Conservation (phyloP, 2,329 filamentous ascomycete genomes). For the Bipolaris victoriae region DNA sequence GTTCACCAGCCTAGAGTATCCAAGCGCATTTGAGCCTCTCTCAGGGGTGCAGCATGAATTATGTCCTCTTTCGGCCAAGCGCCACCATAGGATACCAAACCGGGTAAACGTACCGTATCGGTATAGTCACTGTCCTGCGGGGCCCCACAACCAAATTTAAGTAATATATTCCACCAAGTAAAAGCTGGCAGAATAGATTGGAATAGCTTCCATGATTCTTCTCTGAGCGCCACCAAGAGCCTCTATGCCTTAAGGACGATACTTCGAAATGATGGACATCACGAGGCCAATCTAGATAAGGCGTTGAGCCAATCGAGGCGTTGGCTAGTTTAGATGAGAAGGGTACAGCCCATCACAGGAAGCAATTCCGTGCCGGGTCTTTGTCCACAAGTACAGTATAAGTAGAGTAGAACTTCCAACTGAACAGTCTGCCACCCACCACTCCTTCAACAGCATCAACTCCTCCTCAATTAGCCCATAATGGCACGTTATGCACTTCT, state of each 20-base stretch:
- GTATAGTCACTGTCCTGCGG: slow-evolving; percentile 7
- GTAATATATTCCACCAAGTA: slow-evolving; percentile 18
- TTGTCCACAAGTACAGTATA: slow-evolving; percentile 8
- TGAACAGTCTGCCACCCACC: background rate
- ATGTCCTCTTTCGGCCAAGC: background rate
- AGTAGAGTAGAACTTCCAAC: slow-evolving; percentile 1
- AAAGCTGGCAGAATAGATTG: slow-evolving; percentile 10
- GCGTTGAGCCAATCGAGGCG: background rate
- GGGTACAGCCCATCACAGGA: background rate
- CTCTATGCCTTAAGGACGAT: background rate
- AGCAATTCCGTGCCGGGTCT: background rate
- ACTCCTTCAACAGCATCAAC: background rate
- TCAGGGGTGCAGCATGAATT: background rate
- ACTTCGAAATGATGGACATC: background rate
- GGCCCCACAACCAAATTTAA: slow-evolving; percentile 19
- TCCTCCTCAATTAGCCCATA: background rate
- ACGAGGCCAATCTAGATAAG: slow-evolving; percentile 1
- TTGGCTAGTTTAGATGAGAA: background rate
- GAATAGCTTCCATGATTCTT: slow-evolving; percentile 16
- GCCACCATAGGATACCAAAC: slow-evolving; percentile 1
- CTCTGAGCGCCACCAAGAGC: slow-evolving; percentile 7
- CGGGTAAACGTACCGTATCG: slow-evolving; percentile 20
- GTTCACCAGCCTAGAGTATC: background rate
- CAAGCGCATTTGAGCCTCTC: background rate
- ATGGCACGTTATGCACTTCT: slow-evolving; percentile 38